A percentile compares a stretch with the other conserved stretches of the same genome.
Evolutionary conservation across 2,329 filamentous ascomycete genomes (phyloP).

Genomic region (Penicillium sp.): DNA sequence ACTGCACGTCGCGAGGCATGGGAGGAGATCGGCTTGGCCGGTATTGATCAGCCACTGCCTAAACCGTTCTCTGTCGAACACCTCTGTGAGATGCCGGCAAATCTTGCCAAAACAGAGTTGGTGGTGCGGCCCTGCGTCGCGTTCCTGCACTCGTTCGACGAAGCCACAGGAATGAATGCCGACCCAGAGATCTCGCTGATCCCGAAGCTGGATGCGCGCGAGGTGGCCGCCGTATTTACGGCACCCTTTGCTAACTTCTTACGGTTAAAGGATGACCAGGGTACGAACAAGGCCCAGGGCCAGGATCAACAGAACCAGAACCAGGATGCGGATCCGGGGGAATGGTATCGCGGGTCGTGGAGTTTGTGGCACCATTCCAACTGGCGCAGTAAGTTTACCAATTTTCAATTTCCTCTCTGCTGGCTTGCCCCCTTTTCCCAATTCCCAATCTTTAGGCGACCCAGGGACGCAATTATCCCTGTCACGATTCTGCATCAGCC

Average conservation of each 20-base stretch:
- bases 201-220: constrained; percentile 80
- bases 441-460: constrained; percentile 7
- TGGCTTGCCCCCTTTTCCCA: background rate
- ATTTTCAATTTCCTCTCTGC: background rate
- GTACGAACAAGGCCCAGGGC: constrained; percentile 43
- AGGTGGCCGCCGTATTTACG: constrained; percentile 93
- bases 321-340: constrained; percentile 49
- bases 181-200: constrained; percentile 73
- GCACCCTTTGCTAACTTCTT: constrained; percentile 87
- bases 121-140: constrained; percentile 77
- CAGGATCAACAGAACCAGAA: constrained; percentile 10
- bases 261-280: constrained; percentile 62
- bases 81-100: constrained; percentile 80
- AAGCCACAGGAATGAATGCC: constrained; percentile 45
- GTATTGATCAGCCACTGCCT: constrained; percentile 70
- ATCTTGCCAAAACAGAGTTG: constrained; percentile 72
- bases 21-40: constrained; percentile 89
- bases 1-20: constrained; percentile 87
- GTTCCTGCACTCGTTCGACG: constrained; percentile 69
- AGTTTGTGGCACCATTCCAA: constrained; percentile 73
- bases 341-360: constrained; percentile 89
- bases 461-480: background rate
- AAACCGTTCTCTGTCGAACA: constrained; percentile 83
- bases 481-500: background rate
- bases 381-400: constrained; percentile 64